These are phyloP conservation scores for thale cress (Arabidopsis thaliana) DNA, from an alignment of 345 rosid genomes.

Conservation along the genomic window DNA sequence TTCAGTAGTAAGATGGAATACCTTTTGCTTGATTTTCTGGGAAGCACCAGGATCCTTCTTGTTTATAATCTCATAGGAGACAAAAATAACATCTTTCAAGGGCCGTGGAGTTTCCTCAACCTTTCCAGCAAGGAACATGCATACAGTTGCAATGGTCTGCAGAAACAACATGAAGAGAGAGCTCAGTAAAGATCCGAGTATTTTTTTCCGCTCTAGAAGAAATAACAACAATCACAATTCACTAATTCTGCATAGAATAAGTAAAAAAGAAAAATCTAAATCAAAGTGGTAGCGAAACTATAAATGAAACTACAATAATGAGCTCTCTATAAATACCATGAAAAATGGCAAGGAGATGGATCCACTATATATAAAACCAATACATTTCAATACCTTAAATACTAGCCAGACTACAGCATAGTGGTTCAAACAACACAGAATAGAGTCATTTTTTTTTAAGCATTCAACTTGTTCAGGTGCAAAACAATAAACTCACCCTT, in stretches of 20 bases:
- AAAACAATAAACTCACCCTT: slow-evolving; percentile 67
- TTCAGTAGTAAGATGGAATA: slow-evolving; percentile 36
- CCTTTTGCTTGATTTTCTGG: slow-evolving; percentile 94
- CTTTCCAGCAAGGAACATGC: slow-evolving; percentile 98
- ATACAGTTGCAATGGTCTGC: slow-evolving; percentile 89
- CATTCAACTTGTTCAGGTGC: slow-evolving; percentile 28
- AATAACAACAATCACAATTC: background rate
- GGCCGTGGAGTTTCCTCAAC: slow-evolving; percentile 99
- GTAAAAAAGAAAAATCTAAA: background rate
- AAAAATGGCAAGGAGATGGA: slow-evolving; percentile 14
- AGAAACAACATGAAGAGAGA: slow-evolving; percentile 22
- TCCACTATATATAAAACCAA: background rate
- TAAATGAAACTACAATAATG: background rate
- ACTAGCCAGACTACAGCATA: slow-evolving; percentile 36
- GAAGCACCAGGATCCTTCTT: slow-evolving; percentile 85
- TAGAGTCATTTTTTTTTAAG: background rate
- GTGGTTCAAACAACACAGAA: slow-evolving; percentile 16
- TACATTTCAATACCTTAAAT: slow-evolving; percentile 11
- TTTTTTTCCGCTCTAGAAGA: slow-evolving; percentile 5
- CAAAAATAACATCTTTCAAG: slow-evolving; percentile 82
- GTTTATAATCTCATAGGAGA: slow-evolving; percentile 88
- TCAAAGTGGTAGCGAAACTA: slow-evolving; percentile 20
- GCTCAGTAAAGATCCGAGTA: slow-evolving; percentile 6
- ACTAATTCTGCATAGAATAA: background rate
- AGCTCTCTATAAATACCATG: slow-evolving; percentile 26